A percentile compares a stretch with the other conserved stretches of the same genome.
Conservation (phyloP, 495 filamentous ascomycete genomes). For the Neurospora tetrasperma region DNA sequence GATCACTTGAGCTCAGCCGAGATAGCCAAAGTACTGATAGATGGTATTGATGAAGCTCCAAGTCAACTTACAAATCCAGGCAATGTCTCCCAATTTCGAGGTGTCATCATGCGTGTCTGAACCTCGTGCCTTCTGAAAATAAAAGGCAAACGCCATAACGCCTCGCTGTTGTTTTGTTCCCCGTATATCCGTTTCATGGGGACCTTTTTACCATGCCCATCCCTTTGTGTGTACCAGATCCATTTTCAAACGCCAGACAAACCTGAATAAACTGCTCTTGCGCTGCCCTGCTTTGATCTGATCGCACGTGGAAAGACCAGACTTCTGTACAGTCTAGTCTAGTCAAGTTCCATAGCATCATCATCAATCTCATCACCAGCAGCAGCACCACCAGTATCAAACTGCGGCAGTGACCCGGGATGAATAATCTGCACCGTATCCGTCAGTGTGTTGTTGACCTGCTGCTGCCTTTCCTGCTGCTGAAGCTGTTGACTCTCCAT, state of each 20-base stretch:
- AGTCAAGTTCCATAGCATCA: slow-evolving; percentile 68
- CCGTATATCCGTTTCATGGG: not conserved
- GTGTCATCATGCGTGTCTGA: not conserved
- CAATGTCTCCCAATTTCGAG: not conserved
- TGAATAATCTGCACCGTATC: not conserved
- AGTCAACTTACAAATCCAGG: not conserved
- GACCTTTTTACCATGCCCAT: not conserved
- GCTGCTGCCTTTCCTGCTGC: not conserved
- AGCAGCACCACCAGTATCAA: not conserved
- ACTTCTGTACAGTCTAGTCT: slow-evolving; percentile 1
- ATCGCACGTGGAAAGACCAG: not conserved
- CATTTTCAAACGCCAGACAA: not conserved
- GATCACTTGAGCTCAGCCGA: not conserved
- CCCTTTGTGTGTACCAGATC: not conserved
- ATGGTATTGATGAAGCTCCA: not conserved
- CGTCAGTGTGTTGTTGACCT: not conserved
- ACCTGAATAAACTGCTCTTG: not conserved
- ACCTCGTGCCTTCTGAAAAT: not conserved
- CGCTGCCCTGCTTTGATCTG: not conserved
- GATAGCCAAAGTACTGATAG: not conserved
- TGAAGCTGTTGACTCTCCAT: slow-evolving; percentile 7
- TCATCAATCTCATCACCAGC: slow-evolving; percentile 31
- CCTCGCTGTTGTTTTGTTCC: not conserved
- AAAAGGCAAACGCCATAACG: not conserved
- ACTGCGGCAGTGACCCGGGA: not conserved